Evolutionary conservation across 1,139 yeast species (phyloP).

Genomic region (Dujonia santamariae): DNA sequence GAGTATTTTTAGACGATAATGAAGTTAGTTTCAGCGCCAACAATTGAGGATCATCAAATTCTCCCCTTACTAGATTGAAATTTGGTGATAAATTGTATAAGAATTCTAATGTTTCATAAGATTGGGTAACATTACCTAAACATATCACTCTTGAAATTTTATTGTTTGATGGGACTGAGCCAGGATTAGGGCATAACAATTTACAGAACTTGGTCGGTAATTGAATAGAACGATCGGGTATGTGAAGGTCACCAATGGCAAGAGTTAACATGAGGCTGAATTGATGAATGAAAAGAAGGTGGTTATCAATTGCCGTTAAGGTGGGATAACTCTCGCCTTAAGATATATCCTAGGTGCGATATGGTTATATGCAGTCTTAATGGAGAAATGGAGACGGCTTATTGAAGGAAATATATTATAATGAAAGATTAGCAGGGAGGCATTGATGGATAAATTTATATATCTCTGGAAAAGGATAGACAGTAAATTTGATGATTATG

Average conservation of each 20-base stretch:
- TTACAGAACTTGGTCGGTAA: conserved; percentile 61
- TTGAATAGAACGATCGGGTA: conserved; percentile 80
- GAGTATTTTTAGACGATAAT: conserved; percentile 18
- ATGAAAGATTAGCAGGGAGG: not conserved
- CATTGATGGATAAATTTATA: not conserved
- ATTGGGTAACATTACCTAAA: conserved; percentile 80
- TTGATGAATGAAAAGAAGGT: too few relatives aligned
- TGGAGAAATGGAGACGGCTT: too few relatives aligned
- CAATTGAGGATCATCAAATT: conserved; percentile 45
- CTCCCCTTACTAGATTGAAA: conserved; percentile 79
- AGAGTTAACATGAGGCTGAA: conserved; percentile 63
- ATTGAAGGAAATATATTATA: not conserved
- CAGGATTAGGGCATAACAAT: conserved; percentile 56
- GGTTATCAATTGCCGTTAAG: too few relatives aligned
- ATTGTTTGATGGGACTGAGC: conserved; percentile 43
- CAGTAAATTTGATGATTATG: too few relatives aligned
- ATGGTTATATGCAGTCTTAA: too few relatives aligned
- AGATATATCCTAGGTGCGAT: too few relatives aligned
- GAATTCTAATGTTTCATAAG: conserved; percentile 60
- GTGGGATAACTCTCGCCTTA: too few relatives aligned
- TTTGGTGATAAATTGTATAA: conserved; percentile 68
- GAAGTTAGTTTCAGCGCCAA: conserved; percentile 32
- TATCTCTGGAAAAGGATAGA: too few relatives aligned
- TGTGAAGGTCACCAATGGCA: conserved; percentile 85
- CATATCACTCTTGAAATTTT: conserved; percentile 84